These are phyloP conservation scores for Aspergillus conjunctus DNA, from an alignment of 495 filamentous ascomycete species.

Conservation along the genomic window DNA sequence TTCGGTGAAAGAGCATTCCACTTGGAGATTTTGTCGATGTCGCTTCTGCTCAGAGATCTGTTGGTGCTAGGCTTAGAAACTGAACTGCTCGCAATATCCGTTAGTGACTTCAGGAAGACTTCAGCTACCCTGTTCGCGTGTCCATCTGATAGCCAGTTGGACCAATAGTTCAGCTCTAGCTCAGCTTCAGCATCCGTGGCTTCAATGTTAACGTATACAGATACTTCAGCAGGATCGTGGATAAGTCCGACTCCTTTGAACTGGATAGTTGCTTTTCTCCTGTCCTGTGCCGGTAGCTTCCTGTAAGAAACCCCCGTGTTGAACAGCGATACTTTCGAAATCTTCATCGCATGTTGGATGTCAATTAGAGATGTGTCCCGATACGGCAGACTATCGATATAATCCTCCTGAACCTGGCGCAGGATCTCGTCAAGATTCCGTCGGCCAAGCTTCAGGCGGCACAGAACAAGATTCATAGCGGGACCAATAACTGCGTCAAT, in stretches of 20 bases:
- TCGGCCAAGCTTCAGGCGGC: conserved; percentile 40
- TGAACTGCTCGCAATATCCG: neutral
- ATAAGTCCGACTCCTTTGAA: conserved; percentile 44
- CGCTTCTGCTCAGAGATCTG: neutral
- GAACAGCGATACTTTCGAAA: conserved; percentile 28
- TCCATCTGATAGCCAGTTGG: conserved; percentile 3
- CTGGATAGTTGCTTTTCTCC: conserved; percentile 34
- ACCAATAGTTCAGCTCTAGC: conserved; percentile 7
- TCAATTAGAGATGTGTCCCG: conserved; percentile 54
- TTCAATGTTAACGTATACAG: conserved; percentile 6
- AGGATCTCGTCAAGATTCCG: conserved; percentile 33
- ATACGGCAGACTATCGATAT: conserved; percentile 50
- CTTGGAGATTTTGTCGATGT: neutral
- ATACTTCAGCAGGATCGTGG: conserved; percentile 48
- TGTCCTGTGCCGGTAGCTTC: conserved; percentile 30
- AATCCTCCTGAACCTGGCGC: conserved; percentile 50
- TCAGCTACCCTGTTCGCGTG: conserved; percentile 1
- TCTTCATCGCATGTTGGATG: conserved; percentile 50
- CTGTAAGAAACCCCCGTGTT: conserved; percentile 50
- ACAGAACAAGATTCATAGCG: conserved; percentile 49
- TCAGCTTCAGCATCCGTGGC: conserved; percentile 3
- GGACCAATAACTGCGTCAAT: conserved; percentile 54
- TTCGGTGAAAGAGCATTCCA: neutral
- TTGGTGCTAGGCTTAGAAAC: neutral
- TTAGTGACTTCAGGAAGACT: neutral